phyloP scores from a whole-genome alignment of 73 alveolate species.

The Paramecium tetraurelia region DNA sequence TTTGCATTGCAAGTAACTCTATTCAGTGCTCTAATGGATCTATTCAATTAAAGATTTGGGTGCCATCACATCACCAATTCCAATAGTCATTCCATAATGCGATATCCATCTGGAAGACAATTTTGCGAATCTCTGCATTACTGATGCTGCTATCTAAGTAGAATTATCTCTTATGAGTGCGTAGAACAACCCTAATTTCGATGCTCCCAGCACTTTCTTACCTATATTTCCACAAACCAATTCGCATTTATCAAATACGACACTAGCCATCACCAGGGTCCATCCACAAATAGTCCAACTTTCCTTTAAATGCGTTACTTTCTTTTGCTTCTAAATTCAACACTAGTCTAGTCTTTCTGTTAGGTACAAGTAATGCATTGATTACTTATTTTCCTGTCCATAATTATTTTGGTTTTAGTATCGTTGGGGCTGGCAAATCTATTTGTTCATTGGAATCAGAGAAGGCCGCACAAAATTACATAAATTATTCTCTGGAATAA shows the following conservation, averaged over 20 bases:
- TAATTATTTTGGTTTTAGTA: constrained; percentile 92
- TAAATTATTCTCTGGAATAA: constrained; percentile 91
- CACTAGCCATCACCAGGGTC: constrained; percentile 99
- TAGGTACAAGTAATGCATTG: constrained; percentile 90
- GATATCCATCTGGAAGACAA: constrained; percentile 96
- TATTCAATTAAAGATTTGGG: constrained; percentile 66
- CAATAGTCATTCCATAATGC: constrained; percentile 97
- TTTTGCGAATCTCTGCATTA: constrained; percentile 98
- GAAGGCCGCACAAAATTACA: constrained; percentile 78
- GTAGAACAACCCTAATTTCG: constrained; percentile 90
- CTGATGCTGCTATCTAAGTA: constrained; percentile 87
- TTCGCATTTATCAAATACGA: constrained; percentile 92
- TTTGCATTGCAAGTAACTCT: constrained; percentile 75
- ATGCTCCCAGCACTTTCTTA: constrained; percentile 92
- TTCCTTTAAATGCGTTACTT: constrained; percentile 66
- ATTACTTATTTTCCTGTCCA: constrained; percentile 99
- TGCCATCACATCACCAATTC: constrained; percentile 97
- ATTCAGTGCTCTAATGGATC: constrained; percentile 71
- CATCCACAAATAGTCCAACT: constrained; percentile 73
- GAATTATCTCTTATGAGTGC: constrained; percentile 91
- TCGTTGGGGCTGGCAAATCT: constrained; percentile 98
- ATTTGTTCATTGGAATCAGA: constrained; percentile 89
- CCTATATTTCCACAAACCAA: constrained; percentile 96
- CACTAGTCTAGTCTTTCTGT: constrained; percentile 75
- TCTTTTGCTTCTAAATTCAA: constrained; percentile 92